Evolutionary conservation across 441 rosid species (phyloP).

Genomic region (California macrophylla): DNA sequence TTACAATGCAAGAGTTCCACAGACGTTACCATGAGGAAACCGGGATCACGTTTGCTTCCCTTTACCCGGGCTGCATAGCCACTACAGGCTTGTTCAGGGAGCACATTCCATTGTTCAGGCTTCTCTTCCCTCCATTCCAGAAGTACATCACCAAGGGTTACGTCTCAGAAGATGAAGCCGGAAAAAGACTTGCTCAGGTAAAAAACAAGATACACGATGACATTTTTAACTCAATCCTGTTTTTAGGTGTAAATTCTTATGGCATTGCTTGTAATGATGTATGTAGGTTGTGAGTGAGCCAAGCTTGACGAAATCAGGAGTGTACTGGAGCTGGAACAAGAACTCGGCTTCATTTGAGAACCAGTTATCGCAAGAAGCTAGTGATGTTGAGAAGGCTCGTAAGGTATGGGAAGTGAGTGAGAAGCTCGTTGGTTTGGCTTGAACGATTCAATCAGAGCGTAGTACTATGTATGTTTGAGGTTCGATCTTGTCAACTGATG

Average conservation of each 20-base stretch:
- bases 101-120: slow-evolving; percentile 66
- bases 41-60: slow-evolving; percentile 67
- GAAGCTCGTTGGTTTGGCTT: slow-evolving; percentile 75
- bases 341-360: slow-evolving; percentile 78
- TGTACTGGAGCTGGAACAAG: slow-evolving; percentile 94
- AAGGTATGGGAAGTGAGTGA: slow-evolving; percentile 82
- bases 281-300: slow-evolving; percentile 65
- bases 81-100: slow-evolving; percentile 84
- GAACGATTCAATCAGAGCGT: neutral
- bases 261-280: neutral
- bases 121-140: slow-evolving; percentile 82
- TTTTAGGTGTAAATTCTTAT: neutral
- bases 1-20: slow-evolving; percentile 44
- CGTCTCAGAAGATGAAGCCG: slow-evolving; percentile 85
- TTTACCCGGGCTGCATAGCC: slow-evolving; percentile 94
- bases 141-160: slow-evolving; percentile 87
- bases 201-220: neutral
- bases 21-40: slow-evolving; percentile 74
- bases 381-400: slow-evolving; percentile 63
- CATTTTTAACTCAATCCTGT: neutral
- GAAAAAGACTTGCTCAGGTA: slow-evolving; percentile 84
- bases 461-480: too few species aligned
- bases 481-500: too few species aligned
- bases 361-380: slow-evolving; percentile 72
- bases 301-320: slow-evolving; percentile 68